Base-by-base conservation (phyloP, 257 asterid species). In the Handroanthus guayacan region DNA sequence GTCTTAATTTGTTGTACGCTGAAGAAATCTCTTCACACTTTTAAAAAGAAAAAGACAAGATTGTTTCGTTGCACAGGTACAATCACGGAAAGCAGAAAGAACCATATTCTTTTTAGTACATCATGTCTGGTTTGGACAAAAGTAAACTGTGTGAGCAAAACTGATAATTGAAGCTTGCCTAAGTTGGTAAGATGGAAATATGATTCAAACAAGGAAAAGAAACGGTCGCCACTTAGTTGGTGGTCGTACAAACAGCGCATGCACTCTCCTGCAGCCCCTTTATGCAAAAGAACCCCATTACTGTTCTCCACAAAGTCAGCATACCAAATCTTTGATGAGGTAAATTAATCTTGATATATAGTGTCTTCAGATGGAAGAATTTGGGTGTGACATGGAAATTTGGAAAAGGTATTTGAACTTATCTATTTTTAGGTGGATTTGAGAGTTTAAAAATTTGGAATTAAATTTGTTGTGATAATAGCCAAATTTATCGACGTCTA, bases 181-280 rank as follows among this genome's bases (percentile, higher is more conserved):
- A 64, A 51, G 73, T 51, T 64, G 74, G 74, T 55, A 37, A 75
- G 44, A 51, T 16, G 73, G 54, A 54, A 65, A 44, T 51, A 55
- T 64, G 66, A 51, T 65, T 43, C 18, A n/a, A 36, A n/a, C 9
- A 31, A 75, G 75, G 48, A 56, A 51, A 75, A 76, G 43, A 12
- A 76, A 67, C 9, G 6, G 67, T 41, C 31, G 5, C 3, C 48
- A 57, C 31, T 37, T 31, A 14, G 20, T 66, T 9, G 18, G 63
- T 37, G 31, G 43, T 36, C 72, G 81, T 77, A 70, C 81, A 70
- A 77, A 69, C 73, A 71, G 43, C 82, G 62, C 82, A 71, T 62
- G 81, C 81, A 62, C 67, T 72, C 77, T 69, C 80, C 31, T 57
- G 75, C 75, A 56, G 36, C 63, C 70, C 7, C 63, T 77, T 68